These are phyloP conservation scores for Penicillium decumbens DNA, from an alignment of 2,329 filamentous ascomycete genomes.

Conservation along the genomic window DNA sequence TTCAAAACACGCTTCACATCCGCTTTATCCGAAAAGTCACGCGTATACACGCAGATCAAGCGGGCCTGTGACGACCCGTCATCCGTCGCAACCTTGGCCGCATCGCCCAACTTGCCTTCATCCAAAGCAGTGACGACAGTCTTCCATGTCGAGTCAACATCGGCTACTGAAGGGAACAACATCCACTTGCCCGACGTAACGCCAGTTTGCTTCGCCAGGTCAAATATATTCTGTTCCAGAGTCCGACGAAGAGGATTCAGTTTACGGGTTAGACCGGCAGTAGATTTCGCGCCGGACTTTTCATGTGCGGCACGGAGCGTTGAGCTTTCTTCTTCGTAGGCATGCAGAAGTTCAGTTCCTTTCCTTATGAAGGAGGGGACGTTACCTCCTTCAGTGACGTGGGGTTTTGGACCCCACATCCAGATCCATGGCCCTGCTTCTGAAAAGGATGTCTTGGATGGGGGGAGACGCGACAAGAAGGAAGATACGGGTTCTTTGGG, in stretches of 20 bases:
- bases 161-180: slow-evolving; percentile 22
- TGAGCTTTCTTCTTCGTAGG: slow-evolving; percentile 45
- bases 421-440: slow-evolving; percentile 63
- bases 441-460: slow-evolving; percentile 54
- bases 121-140: slow-evolving; percentile 63
- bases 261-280: slow-evolving; percentile 30
- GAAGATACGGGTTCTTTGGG: slow-evolving; percentile 57
- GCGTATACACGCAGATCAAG: slow-evolving; percentile 73
- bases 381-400: slow-evolving; percentile 39
- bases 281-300: slow-evolving; percentile 38
- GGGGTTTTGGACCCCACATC: slow-evolving; percentile 57
- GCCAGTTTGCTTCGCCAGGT: slow-evolving; percentile 55
- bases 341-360: slow-evolving; percentile 53
- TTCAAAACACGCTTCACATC: slow-evolving; percentile 66
- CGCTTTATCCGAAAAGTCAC: slow-evolving; percentile 63
- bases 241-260: slow-evolving; percentile 42
- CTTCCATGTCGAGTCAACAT: slow-evolving; percentile 47
- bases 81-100: slow-evolving; percentile 66
- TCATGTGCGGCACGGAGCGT: slow-evolving; percentile 50
- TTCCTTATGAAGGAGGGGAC: slow-evolving; percentile 49
- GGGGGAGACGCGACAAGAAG: slow-evolving; percentile 66
- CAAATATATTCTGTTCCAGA: slow-evolving; percentile 54
- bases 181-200: slow-evolving; percentile 61
- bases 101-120: slow-evolving; percentile 64
- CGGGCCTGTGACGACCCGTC: slow-evolving; percentile 41